These are phyloP conservation scores for Plasmodium knowlesi DNA, from an alignment of 169 alveolate species.

Conservation along the genomic window DNA sequence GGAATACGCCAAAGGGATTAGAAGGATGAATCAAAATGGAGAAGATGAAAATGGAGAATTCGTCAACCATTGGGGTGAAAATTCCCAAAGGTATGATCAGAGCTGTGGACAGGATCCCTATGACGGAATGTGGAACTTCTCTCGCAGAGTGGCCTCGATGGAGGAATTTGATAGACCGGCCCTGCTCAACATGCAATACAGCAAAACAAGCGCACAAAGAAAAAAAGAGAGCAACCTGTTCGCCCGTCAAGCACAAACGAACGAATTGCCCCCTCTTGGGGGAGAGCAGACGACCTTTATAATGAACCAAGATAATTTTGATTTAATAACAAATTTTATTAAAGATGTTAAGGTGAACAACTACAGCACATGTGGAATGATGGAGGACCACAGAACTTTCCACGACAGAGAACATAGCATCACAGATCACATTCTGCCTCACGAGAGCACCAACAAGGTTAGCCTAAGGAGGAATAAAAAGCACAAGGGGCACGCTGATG, in stretches of 20 bases:
- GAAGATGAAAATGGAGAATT: not conserved
- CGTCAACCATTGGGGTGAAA: not conserved
- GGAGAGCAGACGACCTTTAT: not conserved
- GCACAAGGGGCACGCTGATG: not conserved
- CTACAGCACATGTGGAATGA: not conserved
- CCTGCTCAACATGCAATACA: not conserved
- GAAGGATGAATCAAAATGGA: not conserved
- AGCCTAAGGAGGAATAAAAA: not conserved
- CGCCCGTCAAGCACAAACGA: not conserved
- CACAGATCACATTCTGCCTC: not conserved
- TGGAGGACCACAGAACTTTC: not conserved
- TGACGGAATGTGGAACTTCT: not conserved
- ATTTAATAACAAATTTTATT: constrained; percentile 36
- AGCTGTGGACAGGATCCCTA: not conserved
- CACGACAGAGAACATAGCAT: not conserved
- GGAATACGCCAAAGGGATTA: not conserved
- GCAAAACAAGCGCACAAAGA: not conserved
- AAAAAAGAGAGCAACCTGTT: not conserved
- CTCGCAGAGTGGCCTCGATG: not conserved
- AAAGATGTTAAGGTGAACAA: constrained; percentile 14
- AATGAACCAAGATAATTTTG: constrained; percentile 2
- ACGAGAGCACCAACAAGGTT: not conserved
- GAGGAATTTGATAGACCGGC: not conserved
- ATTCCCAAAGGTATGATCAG: not conserved
- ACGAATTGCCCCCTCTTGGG: not conserved